Evolutionary conservation across 2,329 filamentous ascomycete genomes (phyloP).

Genomic region (Leptosphaerulina australis): DNA sequence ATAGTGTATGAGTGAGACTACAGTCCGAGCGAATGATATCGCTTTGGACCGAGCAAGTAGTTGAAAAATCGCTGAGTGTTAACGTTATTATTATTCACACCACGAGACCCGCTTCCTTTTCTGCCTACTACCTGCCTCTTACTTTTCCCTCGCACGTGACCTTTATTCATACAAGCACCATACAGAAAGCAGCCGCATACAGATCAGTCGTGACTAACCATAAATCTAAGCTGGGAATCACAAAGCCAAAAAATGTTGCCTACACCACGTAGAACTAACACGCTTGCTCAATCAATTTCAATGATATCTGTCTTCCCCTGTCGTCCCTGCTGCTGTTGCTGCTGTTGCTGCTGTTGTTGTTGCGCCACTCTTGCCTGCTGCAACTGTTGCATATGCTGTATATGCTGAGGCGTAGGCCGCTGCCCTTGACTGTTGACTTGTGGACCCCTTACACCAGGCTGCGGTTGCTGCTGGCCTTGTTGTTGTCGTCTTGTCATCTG

Average conservation of each 20-base stretch:
- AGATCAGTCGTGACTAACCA: background rate
- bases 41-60: too few relatives aligned
- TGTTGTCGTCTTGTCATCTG: constrained; percentile 15
- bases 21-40: too few relatives aligned
- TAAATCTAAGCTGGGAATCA: constrained; percentile 11
- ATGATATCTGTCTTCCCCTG: constrained; percentile 26
- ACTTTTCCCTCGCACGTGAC: background rate
- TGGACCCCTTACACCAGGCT: constrained; percentile 8
- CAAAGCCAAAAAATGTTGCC: background rate
- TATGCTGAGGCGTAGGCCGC: constrained; percentile 10
- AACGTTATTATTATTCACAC: too few relatives aligned
- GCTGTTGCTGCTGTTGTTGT: constrained; percentile 5
- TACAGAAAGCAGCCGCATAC: background rate
- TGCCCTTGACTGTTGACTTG: constrained; percentile 7
- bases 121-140: too few relatives aligned
- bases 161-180: background rate
- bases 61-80: too few relatives aligned
- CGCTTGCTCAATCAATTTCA: constrained; percentile 30
- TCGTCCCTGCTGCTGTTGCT: constrained; percentile 5
- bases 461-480: constrained; percentile 1
- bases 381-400: constrained; percentile 16
- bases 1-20: too few relatives aligned
- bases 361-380: constrained; percentile 16
- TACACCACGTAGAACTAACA: background rate
- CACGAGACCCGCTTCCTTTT: too few relatives aligned